Base-by-base conservation (phyloP, 345 rosid species). In the Moricandia arvensis region DNA sequence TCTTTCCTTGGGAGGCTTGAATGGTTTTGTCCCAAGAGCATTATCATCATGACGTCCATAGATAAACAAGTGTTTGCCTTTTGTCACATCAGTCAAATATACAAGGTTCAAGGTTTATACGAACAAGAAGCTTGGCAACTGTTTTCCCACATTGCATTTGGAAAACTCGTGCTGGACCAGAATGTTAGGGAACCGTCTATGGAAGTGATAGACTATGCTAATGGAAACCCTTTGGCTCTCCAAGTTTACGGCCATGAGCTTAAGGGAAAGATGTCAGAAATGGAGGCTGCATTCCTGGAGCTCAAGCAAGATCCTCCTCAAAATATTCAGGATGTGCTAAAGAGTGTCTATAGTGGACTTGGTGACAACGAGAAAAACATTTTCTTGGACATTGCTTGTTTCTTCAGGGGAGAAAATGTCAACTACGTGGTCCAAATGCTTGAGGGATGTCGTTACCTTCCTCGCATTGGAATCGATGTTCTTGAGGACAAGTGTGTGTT, bases 161-260 rank as follows among this genome's bases (percentile, higher is more conserved):
- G 17, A 11, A 2, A 12, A 13, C 12, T 66, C 34, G 59, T 8
- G 17, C 67, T 24, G 59, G 10, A 13, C 4, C 35, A 8, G 49
- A 21, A 13, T 6, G 10, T 18, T 15, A 72, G 1, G 15, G 6
- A 74, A 8, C 5, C 58, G 21, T 1, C 72, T 27, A 43, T 2
- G 35, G 8, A 65, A 6, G 49, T 74, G 12, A 12, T 58, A 41
- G 17, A 66, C 12, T 65, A 66, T 27, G 57, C 64, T n/a, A 27
- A 0, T 66, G 66, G 78, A 13, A 74, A 79, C 34, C 88, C 84
- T 7, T 37, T 75, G 4, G 84, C 83, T 16, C 80, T 86, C 11
- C 29, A 37, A 0, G 49, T 47, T 45, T 68, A 4, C 1, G 68
- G 69, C 2, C 0, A 13, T 26, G 26, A 21, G 43, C 63, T 75